These are phyloP conservation scores for baker's yeast (Saccharomyces cerevisiae) DNA, from an alignment of 805 yeast genomes.

Conservation along the genomic window DNA sequence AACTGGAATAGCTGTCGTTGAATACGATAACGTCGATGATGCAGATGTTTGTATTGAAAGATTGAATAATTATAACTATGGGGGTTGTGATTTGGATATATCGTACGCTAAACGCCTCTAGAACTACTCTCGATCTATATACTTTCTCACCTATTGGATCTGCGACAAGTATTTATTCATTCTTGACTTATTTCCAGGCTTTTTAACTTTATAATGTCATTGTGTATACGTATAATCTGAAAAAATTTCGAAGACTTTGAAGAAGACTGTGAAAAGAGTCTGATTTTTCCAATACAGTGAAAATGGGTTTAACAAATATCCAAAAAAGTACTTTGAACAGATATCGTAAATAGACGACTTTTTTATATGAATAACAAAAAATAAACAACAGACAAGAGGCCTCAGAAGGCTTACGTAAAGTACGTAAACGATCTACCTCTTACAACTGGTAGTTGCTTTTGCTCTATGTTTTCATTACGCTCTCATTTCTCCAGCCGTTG, in stretches of 20 bases:
- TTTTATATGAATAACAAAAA: neutral
- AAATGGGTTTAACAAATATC: neutral
- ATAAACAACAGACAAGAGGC: neutral
- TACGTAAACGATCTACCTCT: neutral
- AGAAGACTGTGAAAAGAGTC: neutral
- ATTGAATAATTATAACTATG: conserved; percentile 74
- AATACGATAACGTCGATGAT: conserved; percentile 53
- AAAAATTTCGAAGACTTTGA: neutral
- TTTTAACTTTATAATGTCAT: neutral
- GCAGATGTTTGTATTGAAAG: conserved; percentile 71
- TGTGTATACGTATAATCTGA: neutral
- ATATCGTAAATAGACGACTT: neutral
- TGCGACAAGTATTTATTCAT: neutral
- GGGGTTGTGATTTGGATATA: conserved; percentile 64
- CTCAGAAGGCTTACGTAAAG: neutral
- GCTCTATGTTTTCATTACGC: neutral
- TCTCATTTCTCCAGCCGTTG: neutral
- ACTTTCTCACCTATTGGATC: neutral
- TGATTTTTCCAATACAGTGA: neutral
- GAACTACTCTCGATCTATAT: neutral
- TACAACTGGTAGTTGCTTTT: neutral
- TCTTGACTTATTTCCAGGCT: neutral
- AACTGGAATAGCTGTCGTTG: conserved; percentile 79
- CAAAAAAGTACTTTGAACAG: neutral
- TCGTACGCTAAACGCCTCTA: conserved; percentile 47